phyloP scores from a whole-genome alignment of 768 basidiomycete species.

The Boletus reticulatus region DNA sequence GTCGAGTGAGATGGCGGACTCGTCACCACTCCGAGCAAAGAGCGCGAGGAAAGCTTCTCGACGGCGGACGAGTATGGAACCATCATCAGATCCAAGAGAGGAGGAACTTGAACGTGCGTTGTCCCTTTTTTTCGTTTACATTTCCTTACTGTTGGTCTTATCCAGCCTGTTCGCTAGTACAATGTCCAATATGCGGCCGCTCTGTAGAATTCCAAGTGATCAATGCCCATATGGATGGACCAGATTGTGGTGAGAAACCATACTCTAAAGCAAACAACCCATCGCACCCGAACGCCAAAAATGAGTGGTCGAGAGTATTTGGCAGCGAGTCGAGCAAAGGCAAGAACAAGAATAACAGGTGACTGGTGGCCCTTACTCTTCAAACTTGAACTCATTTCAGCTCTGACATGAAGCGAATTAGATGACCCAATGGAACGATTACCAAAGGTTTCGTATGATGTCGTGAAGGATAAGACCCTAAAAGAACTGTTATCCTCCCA shows the following conservation, averaged over 20 bases:
- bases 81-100: conserved; percentile 33
- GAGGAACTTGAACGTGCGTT: conserved; percentile 27
- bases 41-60: conserved; percentile 18
- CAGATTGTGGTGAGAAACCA: conserved; percentile 40
- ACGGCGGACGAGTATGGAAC: conserved; percentile 16
- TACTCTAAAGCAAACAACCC: conserved; percentile 19
- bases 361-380: not conserved
- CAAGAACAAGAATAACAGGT: conserved; percentile 39
- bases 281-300: conserved; percentile 24
- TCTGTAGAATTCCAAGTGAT: conserved; percentile 46
- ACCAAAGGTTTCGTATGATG: conserved; percentile 64
- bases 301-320: conserved; percentile 46
- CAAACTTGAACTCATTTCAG: conserved; percentile 8
- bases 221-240: conserved; percentile 64
- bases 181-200: conserved; percentile 62
- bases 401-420: conserved; percentile 17
- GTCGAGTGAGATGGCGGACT: conserved; percentile 23
- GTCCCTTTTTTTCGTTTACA: not conserved
- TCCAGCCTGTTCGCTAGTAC: conserved; percentile 38
- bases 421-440: conserved; percentile 44
- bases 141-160: not conserved
- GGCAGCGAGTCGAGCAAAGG: conserved; percentile 34
- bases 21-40: conserved; percentile 23
- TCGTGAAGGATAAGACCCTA: conserved; percentile 59
- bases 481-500: conserved; percentile 54